These are phyloP conservation scores for Oidiodendron maius DNA, from an alignment of 495 filamentous ascomycete genomes.

Conservation along the genomic window DNA sequence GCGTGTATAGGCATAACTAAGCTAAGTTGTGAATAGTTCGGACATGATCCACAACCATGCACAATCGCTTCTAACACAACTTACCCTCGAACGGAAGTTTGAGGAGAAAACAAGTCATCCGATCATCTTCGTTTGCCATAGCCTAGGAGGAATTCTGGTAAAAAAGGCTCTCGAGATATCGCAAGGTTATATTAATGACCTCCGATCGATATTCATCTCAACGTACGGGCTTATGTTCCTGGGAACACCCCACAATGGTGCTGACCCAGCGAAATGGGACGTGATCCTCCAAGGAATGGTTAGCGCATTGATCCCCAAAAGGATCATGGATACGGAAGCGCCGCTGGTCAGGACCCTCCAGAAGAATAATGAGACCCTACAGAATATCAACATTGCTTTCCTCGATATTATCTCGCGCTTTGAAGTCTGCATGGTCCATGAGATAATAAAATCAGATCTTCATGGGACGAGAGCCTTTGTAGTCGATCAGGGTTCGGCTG, in stretches of 20 bases:
- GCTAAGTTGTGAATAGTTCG: conserved; percentile 30
- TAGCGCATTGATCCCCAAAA: conserved; percentile 60
- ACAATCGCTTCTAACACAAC: conserved; percentile 61
- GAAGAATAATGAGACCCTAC: conserved; percentile 72
- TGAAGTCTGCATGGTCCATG: conserved; percentile 55
- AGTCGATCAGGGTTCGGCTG: conserved; percentile 71
- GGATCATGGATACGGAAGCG: conserved; percentile 63
- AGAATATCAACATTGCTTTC: conserved; percentile 75
- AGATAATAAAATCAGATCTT: conserved; percentile 60
- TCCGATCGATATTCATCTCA: conserved; percentile 73
- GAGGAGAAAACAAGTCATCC: conserved; percentile 55
- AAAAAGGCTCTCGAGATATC: conserved; percentile 62
- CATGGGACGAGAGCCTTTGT: conserved; percentile 53
- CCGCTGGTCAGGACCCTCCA: conserved; percentile 67
- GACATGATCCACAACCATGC: conserved; percentile 82
- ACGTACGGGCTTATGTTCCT: conserved; percentile 83
- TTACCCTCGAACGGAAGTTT: conserved; percentile 44
- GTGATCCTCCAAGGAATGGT: conserved; percentile 68
- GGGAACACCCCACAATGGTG: conserved; percentile 80
- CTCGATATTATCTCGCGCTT: conserved; percentile 66
- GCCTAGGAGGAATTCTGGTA: conserved; percentile 73
- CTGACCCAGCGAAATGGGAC: conserved; percentile 73
- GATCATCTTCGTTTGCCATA: conserved; percentile 83
- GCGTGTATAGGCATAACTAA: not conserved
- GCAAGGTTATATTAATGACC: conserved; percentile 55